Base-by-base conservation (phyloP, 2,329 filamentous ascomycete genomes). In the Fonsecaea erecta region DNA sequence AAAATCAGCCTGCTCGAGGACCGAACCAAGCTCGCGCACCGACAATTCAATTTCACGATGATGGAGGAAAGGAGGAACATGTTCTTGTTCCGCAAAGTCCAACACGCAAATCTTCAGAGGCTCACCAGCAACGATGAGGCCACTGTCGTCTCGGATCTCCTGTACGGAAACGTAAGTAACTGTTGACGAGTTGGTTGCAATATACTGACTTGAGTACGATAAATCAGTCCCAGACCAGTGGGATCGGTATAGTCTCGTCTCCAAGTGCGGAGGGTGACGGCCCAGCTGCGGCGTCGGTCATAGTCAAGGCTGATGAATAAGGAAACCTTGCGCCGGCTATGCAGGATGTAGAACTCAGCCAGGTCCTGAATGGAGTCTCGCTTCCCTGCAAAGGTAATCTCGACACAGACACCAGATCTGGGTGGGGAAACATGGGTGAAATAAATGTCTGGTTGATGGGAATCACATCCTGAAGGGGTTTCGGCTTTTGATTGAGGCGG, bases 221-320 rank as follows among this genome's bases (percentile, higher is more conserved):
- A 12, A 12, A 9, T 24, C 18, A 48, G 18, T 6, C 21, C 7
- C 12, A 21, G 12, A 8, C 43, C 43, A 8, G 8, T 14, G 4
- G 43, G 43, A 9, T 48, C 43, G 12, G 43, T 48, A 11, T 48
- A 48, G 43, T 48, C 43, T 48, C 43, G 43, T 48, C 43, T 48
- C 43, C 43, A 48, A 21, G 43, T 48, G 1, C 21, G 21, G 3
- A 48, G 18, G 7, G 43, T 24, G 9, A 48, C 43, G 11, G 21
- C 24, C 7, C 18, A 24, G 18, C 18, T 48, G 43, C 18, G 43
- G 24, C 5, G 2, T 18, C n/a, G 43, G 18, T 48, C 43, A 18
- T 48, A 48, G n/a, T 48, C 43, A 9, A 48, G 3, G 21, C 8
- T 16, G 21, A 48, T 24, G 6, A 48, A 48, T 18, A 48, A 24